Conservation (phyloP, 2,329 filamentous ascomycete genomes). For the Microcera coccophila region DNA sequence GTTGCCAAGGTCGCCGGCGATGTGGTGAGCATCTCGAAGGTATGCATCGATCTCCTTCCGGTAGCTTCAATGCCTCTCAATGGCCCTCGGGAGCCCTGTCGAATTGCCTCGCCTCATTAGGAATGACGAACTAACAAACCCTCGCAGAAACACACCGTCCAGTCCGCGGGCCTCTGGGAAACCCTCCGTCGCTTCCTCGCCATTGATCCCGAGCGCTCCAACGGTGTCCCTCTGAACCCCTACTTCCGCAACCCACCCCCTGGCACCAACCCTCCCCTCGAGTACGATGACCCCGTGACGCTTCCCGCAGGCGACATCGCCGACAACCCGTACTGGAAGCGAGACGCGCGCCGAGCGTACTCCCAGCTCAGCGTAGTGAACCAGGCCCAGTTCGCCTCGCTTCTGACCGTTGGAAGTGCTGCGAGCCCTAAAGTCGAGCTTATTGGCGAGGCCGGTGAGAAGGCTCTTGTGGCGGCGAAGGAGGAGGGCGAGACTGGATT, state of each 20-base stretch:
- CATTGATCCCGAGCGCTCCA: constrained; percentile 83
- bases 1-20: constrained; percentile 53
- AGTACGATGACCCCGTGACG: constrained; percentile 49
- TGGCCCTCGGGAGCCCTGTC: constrained; percentile 11
- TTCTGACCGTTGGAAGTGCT: constrained; percentile 81
- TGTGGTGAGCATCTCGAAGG: constrained; percentile 56
- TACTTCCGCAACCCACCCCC: constrained; percentile 80
- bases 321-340: constrained; percentile 68
- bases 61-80: constrained; percentile 18
- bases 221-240: constrained; percentile 87
- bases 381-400: constrained; percentile 79
- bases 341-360: constrained; percentile 79
- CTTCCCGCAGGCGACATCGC: constrained; percentile 50
- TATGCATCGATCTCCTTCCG: constrained; percentile 32
- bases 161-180: constrained; percentile 87
- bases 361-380: constrained; percentile 73
- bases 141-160: constrained; percentile 87
- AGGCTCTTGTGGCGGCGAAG: constrained; percentile 70
- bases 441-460: constrained; percentile 57
- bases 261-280: constrained; percentile 37
- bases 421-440: constrained; percentile 77
- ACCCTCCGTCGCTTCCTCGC: constrained; percentile 71
- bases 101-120: constrained; percentile 15
- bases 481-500: constrained; percentile 72
- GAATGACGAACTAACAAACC: constrained; percentile 22